phyloP scores from a whole-genome alignment of 1,284 basidiomycete genomes.

The Pseudozyma thailandica region DNA sequence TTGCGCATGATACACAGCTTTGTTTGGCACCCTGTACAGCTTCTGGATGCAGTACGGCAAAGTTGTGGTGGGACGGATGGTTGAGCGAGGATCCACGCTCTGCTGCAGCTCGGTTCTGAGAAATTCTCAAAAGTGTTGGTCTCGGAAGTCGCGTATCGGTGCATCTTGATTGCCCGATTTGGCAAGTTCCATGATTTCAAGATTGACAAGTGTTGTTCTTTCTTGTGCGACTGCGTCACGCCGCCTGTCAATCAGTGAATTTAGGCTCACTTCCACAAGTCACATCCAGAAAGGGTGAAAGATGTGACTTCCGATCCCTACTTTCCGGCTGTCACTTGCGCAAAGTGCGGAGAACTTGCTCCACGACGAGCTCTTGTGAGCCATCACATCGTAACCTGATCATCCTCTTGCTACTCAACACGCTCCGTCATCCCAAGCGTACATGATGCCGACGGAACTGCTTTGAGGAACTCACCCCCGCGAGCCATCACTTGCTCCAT shows the following conservation, averaged over 20 bases:
- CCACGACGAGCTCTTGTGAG: no score
- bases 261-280: not conserved
- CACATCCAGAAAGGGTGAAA: not conserved
- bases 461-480: no score
- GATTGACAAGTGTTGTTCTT: slow-evolving; percentile 10
- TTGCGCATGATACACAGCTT: slow-evolving; percentile 7
- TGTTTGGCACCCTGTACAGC: slow-evolving; percentile 12
- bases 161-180: not conserved
- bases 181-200: not conserved
- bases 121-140: slow-evolving; percentile 3
- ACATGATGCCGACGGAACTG: no score
- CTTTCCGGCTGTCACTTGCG: not conserved
- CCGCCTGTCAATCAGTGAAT: not conserved
- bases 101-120: slow-evolving; percentile 1
- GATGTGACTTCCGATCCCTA: slow-evolving; percentile 1
- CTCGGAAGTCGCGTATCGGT: slow-evolving; percentile 8
- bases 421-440: no score
- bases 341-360: no score
- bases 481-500: no score
- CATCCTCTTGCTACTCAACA: no score
- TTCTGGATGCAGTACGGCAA: not conserved
- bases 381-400: no score
- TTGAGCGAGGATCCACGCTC: slow-evolving; percentile 17
- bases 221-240: not conserved
- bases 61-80: slow-evolving; percentile 4